Evolutionary conservation across 768 basidiomycete species (phyloP), one percentile per base, ranked within the genome.

Genomic region (Russula sp.): DNA sequence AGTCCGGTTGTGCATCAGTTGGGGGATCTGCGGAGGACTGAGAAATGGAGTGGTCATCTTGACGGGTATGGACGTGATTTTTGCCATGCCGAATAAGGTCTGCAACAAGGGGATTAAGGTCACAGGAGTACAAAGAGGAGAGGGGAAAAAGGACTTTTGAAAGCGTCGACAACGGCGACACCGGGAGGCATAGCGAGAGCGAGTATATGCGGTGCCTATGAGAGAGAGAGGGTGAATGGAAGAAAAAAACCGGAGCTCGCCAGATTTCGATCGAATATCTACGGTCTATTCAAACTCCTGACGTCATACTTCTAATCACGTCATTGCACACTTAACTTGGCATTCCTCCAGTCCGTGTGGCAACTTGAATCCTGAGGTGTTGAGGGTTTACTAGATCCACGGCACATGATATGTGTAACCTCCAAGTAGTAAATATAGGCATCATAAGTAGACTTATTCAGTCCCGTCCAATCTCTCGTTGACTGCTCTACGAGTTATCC

Each of bases 51-150:
- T 51, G 31, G 14, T 68, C 60, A 7, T 61, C 63, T 52, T 59
- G 53, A 31, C 56, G 64, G 20, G 35, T 55, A 42, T 62, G 66
- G 40, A 72, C 67, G 66, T 76, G 75, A 60, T 75, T 77, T 73
- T 81, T 82, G 69, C 82, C 82, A 73, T 83, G 82, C 39, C 81
- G 76, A 53, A 82, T 79, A 65, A 82, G 77, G 71, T 81, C 81
- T 82, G 67, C 22, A 66, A 65, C n/a, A 37, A 22, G 54, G 18
- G 67, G 55, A 27, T 34, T 22, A 40, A 62, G 20, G 7, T 32
- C 3, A 32, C 27, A 37, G 39, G 27, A 3, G 39, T n/a, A 47
- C 4, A 18, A 39, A 37, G 2, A 20, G 1, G 6, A 18, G 27
- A 35, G 34, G n/a, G 20, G 34, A 42, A 7, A 22, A 34, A 49